These are phyloP conservation scores for Auriscalpium vulgare DNA, from an alignment of 768 basidiomycete genomes.

Conservation along the genomic window DNA sequence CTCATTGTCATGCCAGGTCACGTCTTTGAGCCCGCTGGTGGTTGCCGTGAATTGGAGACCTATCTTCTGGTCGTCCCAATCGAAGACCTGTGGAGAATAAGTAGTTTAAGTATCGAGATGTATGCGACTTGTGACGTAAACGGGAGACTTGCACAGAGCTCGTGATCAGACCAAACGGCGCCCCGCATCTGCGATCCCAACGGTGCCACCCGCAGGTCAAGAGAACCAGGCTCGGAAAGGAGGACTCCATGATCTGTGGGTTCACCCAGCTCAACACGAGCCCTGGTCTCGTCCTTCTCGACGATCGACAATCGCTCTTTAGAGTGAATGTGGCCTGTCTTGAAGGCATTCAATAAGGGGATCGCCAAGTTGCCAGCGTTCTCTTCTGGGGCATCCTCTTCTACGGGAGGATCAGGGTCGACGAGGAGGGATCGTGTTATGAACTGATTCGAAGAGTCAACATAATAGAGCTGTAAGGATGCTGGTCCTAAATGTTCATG, in stretches of 20 bases:
- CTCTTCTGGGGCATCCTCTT: conserved; percentile 23
- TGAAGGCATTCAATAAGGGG: conserved; percentile 61
- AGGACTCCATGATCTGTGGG: conserved; percentile 28
- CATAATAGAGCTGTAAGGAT: conserved; percentile 31
- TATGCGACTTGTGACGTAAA: too few species aligned
- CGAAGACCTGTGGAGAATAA: conserved; percentile 6
- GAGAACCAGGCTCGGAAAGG: conserved; percentile 19
- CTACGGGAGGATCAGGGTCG: conserved; percentile 10
- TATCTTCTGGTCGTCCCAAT: background rate
- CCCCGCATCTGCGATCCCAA: conserved; percentile 26
- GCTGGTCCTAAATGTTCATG: conserved; percentile 19
- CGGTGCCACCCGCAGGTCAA: conserved; percentile 21
- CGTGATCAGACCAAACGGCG: conserved; percentile 14
- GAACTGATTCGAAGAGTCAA: conserved; percentile 38
- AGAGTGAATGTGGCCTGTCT: conserved; percentile 41
- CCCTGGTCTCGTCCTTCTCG: conserved; percentile 13
- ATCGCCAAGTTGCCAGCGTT: conserved; percentile 24
- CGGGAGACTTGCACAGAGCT: conserved; percentile 12
- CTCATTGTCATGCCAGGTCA: conserved; percentile 11
- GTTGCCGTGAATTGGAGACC: background rate
- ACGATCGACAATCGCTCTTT: conserved; percentile 33
- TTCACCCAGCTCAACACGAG: conserved; percentile 27
- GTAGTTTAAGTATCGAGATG: background rate
- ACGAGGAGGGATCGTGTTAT: conserved; percentile 24
- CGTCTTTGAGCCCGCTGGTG: background rate